Conservation (phyloP, 2,329 filamentous ascomycete genomes). For the Fusarium miscanthi region DNA sequence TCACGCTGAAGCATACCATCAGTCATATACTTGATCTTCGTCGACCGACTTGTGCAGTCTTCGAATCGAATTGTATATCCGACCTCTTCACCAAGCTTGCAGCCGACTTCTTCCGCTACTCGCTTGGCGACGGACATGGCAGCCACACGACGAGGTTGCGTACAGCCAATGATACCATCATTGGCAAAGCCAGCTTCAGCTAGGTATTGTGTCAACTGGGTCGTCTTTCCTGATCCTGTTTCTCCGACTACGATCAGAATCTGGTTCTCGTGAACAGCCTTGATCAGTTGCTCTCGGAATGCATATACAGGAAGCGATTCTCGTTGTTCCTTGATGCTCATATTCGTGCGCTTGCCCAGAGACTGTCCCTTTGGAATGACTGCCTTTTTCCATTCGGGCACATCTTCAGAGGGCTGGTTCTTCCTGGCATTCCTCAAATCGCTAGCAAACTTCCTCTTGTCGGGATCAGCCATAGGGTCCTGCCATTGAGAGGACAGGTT, state of each 20-base stretch:
- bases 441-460: conserved; percentile 87
- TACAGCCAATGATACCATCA: conserved; percentile 91
- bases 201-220: conserved; percentile 93
- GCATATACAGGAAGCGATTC: conserved; percentile 89
- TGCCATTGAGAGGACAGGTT: conserved; percentile 94
- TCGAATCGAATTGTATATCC: conserved; percentile 99
- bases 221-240: conserved; percentile 97
- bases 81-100: conserved; percentile 88
- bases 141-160: conserved; percentile 94
- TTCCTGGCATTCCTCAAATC: conserved; percentile 79
- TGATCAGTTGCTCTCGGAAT: conserved; percentile 87
- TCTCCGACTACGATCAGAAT: conserved; percentile 96
- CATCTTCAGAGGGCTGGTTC: conserved; percentile 70
- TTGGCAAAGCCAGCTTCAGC: conserved; percentile 92
- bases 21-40: conserved; percentile 99
- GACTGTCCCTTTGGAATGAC: conserved; percentile 83
- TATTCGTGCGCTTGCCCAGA: conserved; percentile 84
- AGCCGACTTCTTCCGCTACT: conserved; percentile 95
- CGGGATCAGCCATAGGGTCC: conserved; percentile 91
- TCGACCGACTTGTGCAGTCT: conserved; percentile 87
- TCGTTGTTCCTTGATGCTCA: conserved; percentile 95
- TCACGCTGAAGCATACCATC: conserved; percentile 98
- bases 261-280: conserved; percentile 88
- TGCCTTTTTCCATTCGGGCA: conserved; percentile 93
- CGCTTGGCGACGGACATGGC: conserved; percentile 98